phyloP scores from a whole-genome alignment of 805 yeast genomes.

The Candida ipomoeae region DNA sequence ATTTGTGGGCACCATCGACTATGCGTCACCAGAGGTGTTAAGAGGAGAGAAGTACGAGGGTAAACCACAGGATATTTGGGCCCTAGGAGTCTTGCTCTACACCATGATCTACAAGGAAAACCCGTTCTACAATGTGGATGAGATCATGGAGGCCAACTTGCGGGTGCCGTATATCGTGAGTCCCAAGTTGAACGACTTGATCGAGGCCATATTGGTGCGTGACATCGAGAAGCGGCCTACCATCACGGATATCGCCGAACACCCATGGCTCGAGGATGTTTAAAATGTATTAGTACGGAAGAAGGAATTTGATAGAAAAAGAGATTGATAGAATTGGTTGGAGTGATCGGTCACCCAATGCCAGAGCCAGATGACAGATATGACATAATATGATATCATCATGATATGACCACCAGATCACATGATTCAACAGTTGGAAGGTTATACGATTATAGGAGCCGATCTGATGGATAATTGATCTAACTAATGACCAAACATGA shows the following conservation, averaged over 20 bases:
- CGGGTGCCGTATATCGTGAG: slow-evolving; percentile 66
- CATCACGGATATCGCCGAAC: slow-evolving; percentile 63
- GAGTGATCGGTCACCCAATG: too few relatives aligned
- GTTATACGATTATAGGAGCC: too few relatives aligned
- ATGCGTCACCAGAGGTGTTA: slow-evolving; percentile 95
- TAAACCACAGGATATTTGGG: slow-evolving; percentile 96
- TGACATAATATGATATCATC: too few relatives aligned
- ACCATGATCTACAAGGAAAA: slow-evolving; percentile 90
- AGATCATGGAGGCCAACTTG: slow-evolving; percentile 86
- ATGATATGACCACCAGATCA: too few relatives aligned
- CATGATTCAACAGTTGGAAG: too few relatives aligned
- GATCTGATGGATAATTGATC: too few relatives aligned
- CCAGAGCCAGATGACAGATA: too few relatives aligned
- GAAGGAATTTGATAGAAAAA: too few relatives aligned
- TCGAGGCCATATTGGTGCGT: slow-evolving; percentile 63
- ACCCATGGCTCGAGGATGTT: slow-evolving; percentile 52
- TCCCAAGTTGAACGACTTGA: slow-evolving; percentile 56
- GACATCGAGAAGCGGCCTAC: slow-evolving; percentile 66
- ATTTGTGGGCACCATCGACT: slow-evolving; percentile 95
- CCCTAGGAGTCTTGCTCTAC: slow-evolving; percentile 84
- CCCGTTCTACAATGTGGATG: slow-evolving; percentile 94
- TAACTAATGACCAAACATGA: too few relatives aligned
- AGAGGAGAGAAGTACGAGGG: slow-evolving; percentile 88
- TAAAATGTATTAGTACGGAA: too few relatives aligned
- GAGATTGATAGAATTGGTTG: too few relatives aligned